These are phyloP conservation scores for Lomentospora prolificans DNA, from an alignment of 2,329 filamentous ascomycete genomes.

Conservation along the genomic window DNA sequence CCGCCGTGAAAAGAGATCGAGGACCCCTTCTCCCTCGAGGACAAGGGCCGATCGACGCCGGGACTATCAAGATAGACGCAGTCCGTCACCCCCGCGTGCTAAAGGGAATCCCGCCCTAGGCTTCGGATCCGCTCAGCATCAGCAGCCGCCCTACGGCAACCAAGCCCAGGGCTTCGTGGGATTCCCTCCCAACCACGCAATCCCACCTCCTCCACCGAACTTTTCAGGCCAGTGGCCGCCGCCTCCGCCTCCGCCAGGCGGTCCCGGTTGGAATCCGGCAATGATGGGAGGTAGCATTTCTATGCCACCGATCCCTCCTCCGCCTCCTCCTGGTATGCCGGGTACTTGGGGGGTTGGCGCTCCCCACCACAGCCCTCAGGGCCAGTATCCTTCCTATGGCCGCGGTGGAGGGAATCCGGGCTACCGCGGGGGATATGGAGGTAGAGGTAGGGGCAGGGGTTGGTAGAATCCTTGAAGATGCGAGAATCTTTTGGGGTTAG, in stretches of 20 bases:
- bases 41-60: neutral
- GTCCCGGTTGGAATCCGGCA: neutral
- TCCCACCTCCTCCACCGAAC: conserved; percentile 4
- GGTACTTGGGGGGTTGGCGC: neutral
- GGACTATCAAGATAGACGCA: neutral
- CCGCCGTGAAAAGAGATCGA: neutral
- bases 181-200: neutral
- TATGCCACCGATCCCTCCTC: conserved; percentile 25
- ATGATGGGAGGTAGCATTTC: conserved; percentile 12
- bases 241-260: neutral
- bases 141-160: conserved; percentile 10
- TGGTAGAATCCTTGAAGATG: conserved; percentile 2
- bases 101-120: neutral
- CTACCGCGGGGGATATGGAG: conserved; percentile 8
- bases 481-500: neutral
- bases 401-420: neutral
- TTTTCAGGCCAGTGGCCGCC: conserved; percentile 8
- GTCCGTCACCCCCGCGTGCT: neutral
- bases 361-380: neutral
- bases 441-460: conserved; percentile 10
- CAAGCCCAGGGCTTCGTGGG: neutral
- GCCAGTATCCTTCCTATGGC: neutral
- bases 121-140: conserved; percentile 2
- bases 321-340: conserved; percentile 18
- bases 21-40: conserved; percentile 2